Conservation (phyloP, 169 alveolate genomes). For the Cystoisospora suis region DNA sequence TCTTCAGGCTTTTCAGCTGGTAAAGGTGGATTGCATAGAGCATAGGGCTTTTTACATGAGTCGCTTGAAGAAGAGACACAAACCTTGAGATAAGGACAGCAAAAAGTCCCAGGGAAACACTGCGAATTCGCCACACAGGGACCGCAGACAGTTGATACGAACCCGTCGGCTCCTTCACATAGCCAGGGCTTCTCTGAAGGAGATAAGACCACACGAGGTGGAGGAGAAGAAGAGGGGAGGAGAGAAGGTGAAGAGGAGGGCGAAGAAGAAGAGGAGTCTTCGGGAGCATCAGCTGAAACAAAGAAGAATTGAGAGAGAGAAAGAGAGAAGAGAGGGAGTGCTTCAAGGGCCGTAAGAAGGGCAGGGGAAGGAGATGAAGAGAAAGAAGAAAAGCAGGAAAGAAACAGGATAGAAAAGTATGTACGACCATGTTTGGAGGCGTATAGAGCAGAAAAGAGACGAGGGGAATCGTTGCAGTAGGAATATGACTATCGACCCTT, state of each 20-base stretch:
- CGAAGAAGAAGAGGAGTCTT: neutral
- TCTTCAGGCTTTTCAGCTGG: neutral
- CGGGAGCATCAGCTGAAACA: neutral
- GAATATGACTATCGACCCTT: too few relatives aligned
- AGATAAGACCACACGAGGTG: neutral
- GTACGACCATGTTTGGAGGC: too few relatives aligned
- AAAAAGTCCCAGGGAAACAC: neutral
- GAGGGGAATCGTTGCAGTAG: too few relatives aligned
- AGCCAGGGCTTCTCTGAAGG: neutral
- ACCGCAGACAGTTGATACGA: neutral
- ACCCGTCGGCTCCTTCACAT: neutral
- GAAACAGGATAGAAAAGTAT: too few relatives aligned
- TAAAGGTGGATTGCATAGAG: neutral
- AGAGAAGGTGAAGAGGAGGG: neutral
- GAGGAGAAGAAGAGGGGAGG: neutral
- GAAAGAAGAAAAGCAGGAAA: neutral
- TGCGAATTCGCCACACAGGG: slow-evolving; percentile 3
- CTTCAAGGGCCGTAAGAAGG: too few relatives aligned
- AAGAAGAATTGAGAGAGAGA: neutral
- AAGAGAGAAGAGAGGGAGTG: neutral
- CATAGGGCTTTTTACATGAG: neutral
- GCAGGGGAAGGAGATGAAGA: neutral
- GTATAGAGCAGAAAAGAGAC: too few relatives aligned
- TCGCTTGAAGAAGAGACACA: neutral
- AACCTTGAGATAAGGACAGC: neutral